Conservation (phyloP, 306 rosid genomes). For the Vigna radiata region DNA sequence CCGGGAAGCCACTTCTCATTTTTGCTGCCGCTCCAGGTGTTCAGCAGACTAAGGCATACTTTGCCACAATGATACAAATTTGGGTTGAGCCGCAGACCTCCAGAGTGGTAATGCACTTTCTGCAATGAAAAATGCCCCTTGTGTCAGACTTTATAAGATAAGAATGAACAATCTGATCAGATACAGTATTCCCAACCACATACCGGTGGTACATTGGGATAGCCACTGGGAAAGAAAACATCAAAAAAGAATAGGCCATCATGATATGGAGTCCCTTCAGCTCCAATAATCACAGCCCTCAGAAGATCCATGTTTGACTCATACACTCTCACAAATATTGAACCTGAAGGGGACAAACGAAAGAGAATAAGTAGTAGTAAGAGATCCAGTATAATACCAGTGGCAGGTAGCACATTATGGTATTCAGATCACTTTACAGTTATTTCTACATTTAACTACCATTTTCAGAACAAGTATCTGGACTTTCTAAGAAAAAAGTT, state of each 20-base stretch:
- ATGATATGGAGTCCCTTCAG: conserved; percentile 97
- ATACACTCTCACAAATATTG: conserved; percentile 81
- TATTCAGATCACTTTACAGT: conserved; percentile 17
- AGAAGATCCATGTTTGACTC: conserved; percentile 91
- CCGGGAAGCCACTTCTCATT: conserved; percentile 89
- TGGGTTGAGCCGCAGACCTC: conserved; percentile 91
- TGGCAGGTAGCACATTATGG: conserved; percentile 8
- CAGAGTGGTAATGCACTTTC: conserved; percentile 82
- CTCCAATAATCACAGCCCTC: conserved; percentile 94
- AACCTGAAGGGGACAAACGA: conserved; percentile 52
- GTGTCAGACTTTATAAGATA: conserved; percentile 41
- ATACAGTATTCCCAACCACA: conserved; percentile 43
- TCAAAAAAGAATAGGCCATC: conserved; percentile 96
- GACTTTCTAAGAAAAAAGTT: background rate
- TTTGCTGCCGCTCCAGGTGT: conserved; percentile 78
- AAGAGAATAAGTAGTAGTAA: conserved; percentile 18
- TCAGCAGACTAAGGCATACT: conserved; percentile 95
- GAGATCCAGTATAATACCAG: conserved; percentile 1
- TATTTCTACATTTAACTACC: background rate
- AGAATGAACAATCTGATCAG: conserved; percentile 2
- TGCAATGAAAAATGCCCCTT: conserved; percentile 45
- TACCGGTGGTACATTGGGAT: conserved; percentile 89
- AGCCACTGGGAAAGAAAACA: conserved; percentile 71
- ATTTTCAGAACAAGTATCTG: conserved; percentile 7
- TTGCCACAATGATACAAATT: conserved; percentile 88